Evolutionary conservation across 306 rosid genomes (phyloP).

Genomic region (Cucurbita ficifolia): DNA sequence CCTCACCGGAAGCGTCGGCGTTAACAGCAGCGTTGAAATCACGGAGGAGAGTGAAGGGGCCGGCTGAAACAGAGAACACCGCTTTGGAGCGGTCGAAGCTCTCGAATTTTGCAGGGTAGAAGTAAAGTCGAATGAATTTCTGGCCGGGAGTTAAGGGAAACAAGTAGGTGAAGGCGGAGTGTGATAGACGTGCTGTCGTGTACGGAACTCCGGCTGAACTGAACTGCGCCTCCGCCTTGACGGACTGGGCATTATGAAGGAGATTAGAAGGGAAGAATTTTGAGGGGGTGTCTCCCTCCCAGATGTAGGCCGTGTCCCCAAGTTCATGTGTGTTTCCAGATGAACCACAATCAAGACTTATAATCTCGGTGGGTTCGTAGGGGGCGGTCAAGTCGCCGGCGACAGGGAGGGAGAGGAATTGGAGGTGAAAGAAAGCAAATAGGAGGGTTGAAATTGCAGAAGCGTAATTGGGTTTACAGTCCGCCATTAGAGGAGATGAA

Average conservation of each 20-base stretch:
- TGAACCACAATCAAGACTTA: neutral
- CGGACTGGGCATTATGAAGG: neutral
- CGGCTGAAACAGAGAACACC: constrained; percentile 3
- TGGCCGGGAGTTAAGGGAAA: neutral
- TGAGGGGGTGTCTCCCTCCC: neutral
- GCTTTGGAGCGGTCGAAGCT: neutral
- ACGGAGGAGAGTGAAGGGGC: constrained; percentile 1
- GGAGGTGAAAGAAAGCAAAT: no score
- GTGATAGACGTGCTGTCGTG: neutral
- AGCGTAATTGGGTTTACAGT: neutral
- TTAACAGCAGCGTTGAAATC: constrained; percentile 9
- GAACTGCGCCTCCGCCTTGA: neutral
- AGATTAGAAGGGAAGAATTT: neutral
- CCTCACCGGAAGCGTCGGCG: neutral
- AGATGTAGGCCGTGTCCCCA: neutral
- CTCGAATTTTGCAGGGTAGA: neutral
- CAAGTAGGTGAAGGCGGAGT: neutral
- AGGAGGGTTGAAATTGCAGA: no score
- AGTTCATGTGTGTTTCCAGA: neutral
- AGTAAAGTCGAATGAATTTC: constrained; percentile 8
- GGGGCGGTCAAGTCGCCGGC: neutral
- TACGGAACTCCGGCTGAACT: neutral
- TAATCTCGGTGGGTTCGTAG: neutral
- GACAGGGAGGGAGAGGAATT: neutral
- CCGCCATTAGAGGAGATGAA: neutral